These are phyloP conservation scores for Eutypa lata DNA, from an alignment of 2,329 filamentous ascomycete species.

Conservation along the genomic window DNA sequence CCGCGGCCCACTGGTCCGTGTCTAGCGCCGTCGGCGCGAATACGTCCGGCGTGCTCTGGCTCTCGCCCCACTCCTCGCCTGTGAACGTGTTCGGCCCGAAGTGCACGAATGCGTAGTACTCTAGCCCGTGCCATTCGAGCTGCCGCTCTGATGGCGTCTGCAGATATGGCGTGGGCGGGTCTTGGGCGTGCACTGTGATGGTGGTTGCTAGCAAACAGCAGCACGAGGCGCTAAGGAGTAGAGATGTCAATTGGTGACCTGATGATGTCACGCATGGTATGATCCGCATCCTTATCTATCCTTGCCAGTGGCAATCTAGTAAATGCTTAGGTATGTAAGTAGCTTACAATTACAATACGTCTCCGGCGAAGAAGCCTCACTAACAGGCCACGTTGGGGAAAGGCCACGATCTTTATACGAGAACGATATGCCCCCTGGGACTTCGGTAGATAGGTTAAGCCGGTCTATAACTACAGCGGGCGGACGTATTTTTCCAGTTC, in stretches of 20 bases:
- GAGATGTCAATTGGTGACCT: background rate
- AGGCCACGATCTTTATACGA: no score
- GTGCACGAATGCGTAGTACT: slow-evolving; percentile 28
- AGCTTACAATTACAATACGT: no score
- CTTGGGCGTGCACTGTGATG: slow-evolving; percentile 5
- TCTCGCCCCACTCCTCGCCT: slow-evolving; percentile 26
- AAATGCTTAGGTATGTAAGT: no score
- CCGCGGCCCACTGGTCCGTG: slow-evolving; percentile 28
- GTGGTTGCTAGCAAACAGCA: background rate
- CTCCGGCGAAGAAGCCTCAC: no score
- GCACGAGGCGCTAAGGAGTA: background rate
- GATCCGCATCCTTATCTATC: no score
- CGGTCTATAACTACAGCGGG: no score
- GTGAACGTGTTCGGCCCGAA: slow-evolving; percentile 30
- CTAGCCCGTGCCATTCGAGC: slow-evolving; percentile 23
- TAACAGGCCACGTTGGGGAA: no score
- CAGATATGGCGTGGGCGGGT: slow-evolving; percentile 17
- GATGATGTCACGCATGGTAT: no score
- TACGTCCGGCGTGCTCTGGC: slow-evolving; percentile 23
- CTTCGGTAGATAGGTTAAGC: no score
- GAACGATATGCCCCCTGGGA: no score
- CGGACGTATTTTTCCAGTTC: no score
- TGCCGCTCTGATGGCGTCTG: slow-evolving; percentile 20
- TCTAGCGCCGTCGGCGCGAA: slow-evolving; percentile 22
- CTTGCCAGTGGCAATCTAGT: no score